Conservation (phyloP, 176 grass and related monocot genomes). For the Luzula sylvatica region DNA sequence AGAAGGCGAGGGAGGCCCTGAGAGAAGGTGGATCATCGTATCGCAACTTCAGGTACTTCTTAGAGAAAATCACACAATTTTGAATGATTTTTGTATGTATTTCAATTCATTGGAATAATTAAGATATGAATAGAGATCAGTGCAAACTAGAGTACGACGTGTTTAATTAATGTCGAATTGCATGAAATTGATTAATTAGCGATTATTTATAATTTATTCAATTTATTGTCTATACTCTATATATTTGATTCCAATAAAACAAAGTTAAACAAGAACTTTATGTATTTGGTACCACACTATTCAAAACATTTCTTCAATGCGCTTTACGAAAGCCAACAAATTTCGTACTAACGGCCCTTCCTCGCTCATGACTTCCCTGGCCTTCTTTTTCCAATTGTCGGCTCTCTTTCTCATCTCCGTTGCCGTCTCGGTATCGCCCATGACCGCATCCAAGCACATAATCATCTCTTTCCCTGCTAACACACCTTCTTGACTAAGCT, state of each 20-base stretch:
- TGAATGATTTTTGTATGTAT: too few relatives aligned
- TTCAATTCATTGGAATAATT: too few relatives aligned
- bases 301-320: neutral
- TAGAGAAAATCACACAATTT: neutral
- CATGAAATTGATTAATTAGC: conserved; percentile 25
- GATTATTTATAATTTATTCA: too few relatives aligned
- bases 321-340: conserved; percentile 22
- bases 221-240: too few relatives aligned
- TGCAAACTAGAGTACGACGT: neutral
- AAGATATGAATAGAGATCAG: neutral
- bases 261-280: too few relatives aligned
- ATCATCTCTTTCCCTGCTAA: conserved; percentile 8
- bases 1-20: conserved; percentile 11
- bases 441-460: conserved; percentile 21
- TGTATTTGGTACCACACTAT: too few relatives aligned
- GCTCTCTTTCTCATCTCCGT: conserved; percentile 10
- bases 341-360: conserved; percentile 18
- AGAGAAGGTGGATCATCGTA: neutral
- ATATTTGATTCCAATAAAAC: too few relatives aligned
- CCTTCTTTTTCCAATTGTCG: conserved; percentile 17
- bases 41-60: neutral
- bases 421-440: conserved; percentile 18
- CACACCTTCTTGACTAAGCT: conserved; percentile 8
- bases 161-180: conserved; percentile 32
- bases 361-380: neutral